Base-by-base conservation (phyloP, 2,329 filamentous ascomycete species). In the Colletotrichum cereale region DNA sequence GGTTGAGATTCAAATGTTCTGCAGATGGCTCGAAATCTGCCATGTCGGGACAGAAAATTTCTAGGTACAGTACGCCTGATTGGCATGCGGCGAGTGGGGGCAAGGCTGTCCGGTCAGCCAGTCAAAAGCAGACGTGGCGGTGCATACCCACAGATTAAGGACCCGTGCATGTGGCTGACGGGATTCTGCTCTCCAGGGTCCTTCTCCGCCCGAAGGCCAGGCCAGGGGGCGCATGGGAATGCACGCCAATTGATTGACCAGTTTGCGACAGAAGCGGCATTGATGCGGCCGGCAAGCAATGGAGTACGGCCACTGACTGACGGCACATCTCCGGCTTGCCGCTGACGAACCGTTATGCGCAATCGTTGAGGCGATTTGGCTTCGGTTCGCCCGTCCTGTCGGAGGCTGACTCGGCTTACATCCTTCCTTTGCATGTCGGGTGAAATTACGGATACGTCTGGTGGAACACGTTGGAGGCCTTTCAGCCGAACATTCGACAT, bases 31-130 rank as follows among this genome's bases (percentile, higher is more conserved):
- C 16, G 26, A 47, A 40, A 57, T 36, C 58, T 58, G 55, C 50
- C 52, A 36, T 47, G 62, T 66, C 56, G 21, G 52, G 52, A 63
- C 66, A 71, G 60, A 70, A 72, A 72, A 40, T 56, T 62, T 70
- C 61, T 42, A 26, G 47, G 16, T 18, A 48, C 38, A 34, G 16
- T 18, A 48, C 38, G 31, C 18, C 40, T 31, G 42, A 52, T 52
- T 67, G 58, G 67, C 66, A 65, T 58, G 67, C 34, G 61, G 70
- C 34, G 44, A 26, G 58, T 16, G 66, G 69, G 70, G 60, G 42
- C 55, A 66, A 61, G 56, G 66, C 66, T 61, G 64, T 34, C 16
- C 1, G 11, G 5, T 12, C 53, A 38, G 53, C 53, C 53, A 56
- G 53, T 56, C 21, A n/a, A 36, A 55, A 24, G 53, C 26, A 31